These are phyloP conservation scores for Tylopilus rubrobrunneus DNA, from an alignment of 768 basidiomycete species.

Conservation along the genomic window DNA sequence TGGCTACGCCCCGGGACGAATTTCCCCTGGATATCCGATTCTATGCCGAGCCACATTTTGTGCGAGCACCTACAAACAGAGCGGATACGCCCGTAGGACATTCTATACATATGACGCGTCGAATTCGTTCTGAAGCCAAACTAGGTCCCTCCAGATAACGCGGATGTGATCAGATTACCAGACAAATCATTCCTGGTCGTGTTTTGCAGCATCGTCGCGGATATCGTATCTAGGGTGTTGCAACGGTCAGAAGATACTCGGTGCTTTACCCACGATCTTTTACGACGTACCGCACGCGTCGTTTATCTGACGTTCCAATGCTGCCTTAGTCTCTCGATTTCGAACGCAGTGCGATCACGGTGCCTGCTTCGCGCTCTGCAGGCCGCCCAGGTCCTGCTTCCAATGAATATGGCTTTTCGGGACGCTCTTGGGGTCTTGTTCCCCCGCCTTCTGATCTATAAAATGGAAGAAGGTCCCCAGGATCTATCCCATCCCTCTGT, in stretches of 20 bases:
- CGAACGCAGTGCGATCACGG: conserved; percentile 33
- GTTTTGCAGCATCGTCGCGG: conserved; percentile 45
- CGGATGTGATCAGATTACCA: conserved; percentile 36
- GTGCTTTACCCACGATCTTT: conserved; percentile 46
- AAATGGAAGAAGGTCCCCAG: conserved; percentile 42
- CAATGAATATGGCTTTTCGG: conserved; percentile 22
- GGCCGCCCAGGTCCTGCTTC: conserved; percentile 24
- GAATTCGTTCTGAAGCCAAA: conserved; percentile 12
- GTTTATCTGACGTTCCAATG: conserved; percentile 40
- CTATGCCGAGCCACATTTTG: conserved; percentile 38
- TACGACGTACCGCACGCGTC: conserved; percentile 42
- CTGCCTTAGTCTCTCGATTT: conserved; percentile 36
- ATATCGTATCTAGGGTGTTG: conserved; percentile 41
- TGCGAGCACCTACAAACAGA: conserved; percentile 28
- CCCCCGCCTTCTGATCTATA: conserved; percentile 27
- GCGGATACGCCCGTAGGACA: conserved; percentile 32
- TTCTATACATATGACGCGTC: not conserved
- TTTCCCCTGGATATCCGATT: conserved; percentile 38
- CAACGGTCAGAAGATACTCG: conserved; percentile 41
- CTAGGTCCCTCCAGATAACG: conserved; percentile 34
- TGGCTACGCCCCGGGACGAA: conserved; percentile 32
- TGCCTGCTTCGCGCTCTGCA: conserved; percentile 40
- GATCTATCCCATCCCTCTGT: conserved; percentile 14
- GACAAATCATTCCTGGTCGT: conserved; percentile 39
- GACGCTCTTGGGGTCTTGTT: conserved; percentile 32